These are phyloP conservation scores for Colletotrichum neosansevieriae DNA, from an alignment of 2,329 filamentous ascomycete genomes.

Conservation along the genomic window DNA sequence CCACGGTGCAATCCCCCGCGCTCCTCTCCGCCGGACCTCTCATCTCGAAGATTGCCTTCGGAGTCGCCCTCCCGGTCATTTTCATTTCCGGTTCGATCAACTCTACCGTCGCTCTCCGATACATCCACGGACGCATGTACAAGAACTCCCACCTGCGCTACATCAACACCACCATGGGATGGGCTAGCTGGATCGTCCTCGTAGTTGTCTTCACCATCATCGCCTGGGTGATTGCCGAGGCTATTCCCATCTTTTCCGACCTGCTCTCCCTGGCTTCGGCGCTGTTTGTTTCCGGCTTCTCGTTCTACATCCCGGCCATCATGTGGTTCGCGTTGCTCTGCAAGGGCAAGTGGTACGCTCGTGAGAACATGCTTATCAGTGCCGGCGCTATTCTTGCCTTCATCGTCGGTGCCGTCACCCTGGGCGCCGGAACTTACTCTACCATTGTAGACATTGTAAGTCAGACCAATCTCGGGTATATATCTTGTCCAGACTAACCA, in stretches of 20 bases:
- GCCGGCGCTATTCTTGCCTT: conserved; percentile 45
- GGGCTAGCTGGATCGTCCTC: conserved; percentile 70
- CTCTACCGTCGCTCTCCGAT: conserved; percentile 59
- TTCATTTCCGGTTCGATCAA: conserved; percentile 81
- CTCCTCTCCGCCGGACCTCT: conserved; percentile 71
- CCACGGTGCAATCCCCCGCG: conserved; percentile 73
- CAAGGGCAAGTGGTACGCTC: conserved; percentile 43
- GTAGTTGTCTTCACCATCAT: conserved; percentile 69
- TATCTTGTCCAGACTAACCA: not conserved
- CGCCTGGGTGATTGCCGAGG: conserved; percentile 78
- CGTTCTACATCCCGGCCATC: conserved; percentile 39
- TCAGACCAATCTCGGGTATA: not conserved
- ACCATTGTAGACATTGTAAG: conserved; percentile 48
- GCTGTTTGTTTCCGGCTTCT: conserved; percentile 63
- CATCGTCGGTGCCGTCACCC: conserved; percentile 45
- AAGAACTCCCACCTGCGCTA: conserved; percentile 57
- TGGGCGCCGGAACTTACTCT: conserved; percentile 47
- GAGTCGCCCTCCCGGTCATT: conserved; percentile 78
- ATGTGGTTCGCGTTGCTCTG: conserved; percentile 39
- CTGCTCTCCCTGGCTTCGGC: conserved; percentile 68
- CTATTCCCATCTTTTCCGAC: conserved; percentile 79
- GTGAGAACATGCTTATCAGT: conserved; percentile 45
- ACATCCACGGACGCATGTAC: conserved; percentile 59
- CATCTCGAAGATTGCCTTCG: conserved; percentile 76
- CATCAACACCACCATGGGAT: conserved; percentile 62